Percentiles rank a stretch among this genome's conserved stretches.
phyloP scores from a whole-genome alignment of 176 grass and related monocot species.

The Oryza officinalis region DNA sequence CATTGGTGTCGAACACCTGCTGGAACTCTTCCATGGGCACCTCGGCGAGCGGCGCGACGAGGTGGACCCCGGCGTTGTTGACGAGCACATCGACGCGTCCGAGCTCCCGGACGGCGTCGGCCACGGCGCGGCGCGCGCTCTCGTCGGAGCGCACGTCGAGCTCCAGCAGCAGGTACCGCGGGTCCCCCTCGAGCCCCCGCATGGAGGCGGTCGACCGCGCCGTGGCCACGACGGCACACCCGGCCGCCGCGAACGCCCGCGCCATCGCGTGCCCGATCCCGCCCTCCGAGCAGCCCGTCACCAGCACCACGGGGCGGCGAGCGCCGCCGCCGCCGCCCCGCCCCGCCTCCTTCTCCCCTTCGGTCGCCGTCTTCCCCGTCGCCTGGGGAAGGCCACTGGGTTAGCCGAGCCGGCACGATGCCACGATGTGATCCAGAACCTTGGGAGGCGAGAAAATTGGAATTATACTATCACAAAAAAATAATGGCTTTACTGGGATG shows the following conservation, averaged over 20 bases:
- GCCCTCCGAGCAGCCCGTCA: constrained; percentile 88
- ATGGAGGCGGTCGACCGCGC: constrained; percentile 74
- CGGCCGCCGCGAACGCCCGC: constrained; percentile 56
- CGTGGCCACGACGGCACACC: constrained; percentile 79
- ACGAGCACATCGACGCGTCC: constrained; percentile 86
- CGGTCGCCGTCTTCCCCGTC: constrained; percentile 23
- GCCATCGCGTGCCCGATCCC: constrained; percentile 82
- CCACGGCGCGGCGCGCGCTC: constrained; percentile 48
- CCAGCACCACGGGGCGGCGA: constrained; percentile 57
- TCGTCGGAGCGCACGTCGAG: constrained; percentile 75
- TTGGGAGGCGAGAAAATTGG: too few relatives aligned
- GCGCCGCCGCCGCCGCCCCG: background rate
- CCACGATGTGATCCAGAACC: background rate
- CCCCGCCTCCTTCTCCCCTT: background rate
- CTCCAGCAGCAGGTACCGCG: constrained; percentile 56
- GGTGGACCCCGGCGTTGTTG: constrained; percentile 90
- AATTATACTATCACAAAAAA: too few relatives aligned
- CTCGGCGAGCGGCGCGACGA: constrained; percentile 86
- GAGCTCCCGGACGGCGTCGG: constrained; percentile 42
- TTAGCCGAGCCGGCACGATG: too few relatives aligned
- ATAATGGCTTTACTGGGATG: too few relatives aligned
- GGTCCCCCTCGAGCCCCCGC: constrained; percentile 53
- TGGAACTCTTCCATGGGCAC: constrained; percentile 69
- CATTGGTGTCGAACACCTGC: constrained; percentile 78
- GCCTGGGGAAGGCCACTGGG: background rate